Percentiles rank a stretch among this genome's conserved stretches.
phyloP scores from a whole-genome alignment of 306 rosid species.

The Lablab purpureus region DNA sequence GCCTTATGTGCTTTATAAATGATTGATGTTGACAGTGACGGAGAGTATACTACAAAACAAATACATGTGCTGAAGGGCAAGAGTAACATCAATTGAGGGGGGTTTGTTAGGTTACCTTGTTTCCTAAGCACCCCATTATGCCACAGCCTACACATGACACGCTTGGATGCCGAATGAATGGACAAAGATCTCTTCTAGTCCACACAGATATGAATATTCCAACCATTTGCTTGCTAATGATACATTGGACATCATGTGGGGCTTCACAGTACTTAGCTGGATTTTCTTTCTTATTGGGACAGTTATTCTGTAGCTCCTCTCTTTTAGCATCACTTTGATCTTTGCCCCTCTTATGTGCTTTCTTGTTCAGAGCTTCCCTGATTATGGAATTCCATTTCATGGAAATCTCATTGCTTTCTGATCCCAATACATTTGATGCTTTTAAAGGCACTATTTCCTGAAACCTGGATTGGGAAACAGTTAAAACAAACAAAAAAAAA shows the following conservation, averaged over 20 bases:
- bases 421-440: slow-evolving; percentile 84
- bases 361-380: slow-evolving; percentile 72
- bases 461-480: slow-evolving; percentile 60
- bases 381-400: slow-evolving; percentile 75
- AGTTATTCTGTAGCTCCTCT: slow-evolving; percentile 17
- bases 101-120: slow-evolving; percentile 68
- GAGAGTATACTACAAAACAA: slow-evolving; percentile 13
- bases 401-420: slow-evolving; percentile 63
- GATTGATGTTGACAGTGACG: slow-evolving; percentile 45
- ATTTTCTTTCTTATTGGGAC: neutral
- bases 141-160: slow-evolving; percentile 94
- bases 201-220: slow-evolving; percentile 87
- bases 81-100: slow-evolving; percentile 32
- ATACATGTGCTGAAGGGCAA: neutral
- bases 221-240: slow-evolving; percentile 93
- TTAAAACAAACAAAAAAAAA: neutral
- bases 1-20: neutral
- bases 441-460: slow-evolving; percentile 91
- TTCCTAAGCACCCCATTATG: slow-evolving; percentile 86
- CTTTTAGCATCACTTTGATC: neutral
- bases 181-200: slow-evolving; percentile 69
- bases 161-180: slow-evolving; percentile 67
- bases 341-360: neutral
- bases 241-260: slow-evolving; percentile 63
- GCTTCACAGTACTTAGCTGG: slow-evolving; percentile 19